phyloP scores from a whole-genome alignment of 2,329 filamentous ascomycete genomes.

The Epichloe amarillans region DNA sequence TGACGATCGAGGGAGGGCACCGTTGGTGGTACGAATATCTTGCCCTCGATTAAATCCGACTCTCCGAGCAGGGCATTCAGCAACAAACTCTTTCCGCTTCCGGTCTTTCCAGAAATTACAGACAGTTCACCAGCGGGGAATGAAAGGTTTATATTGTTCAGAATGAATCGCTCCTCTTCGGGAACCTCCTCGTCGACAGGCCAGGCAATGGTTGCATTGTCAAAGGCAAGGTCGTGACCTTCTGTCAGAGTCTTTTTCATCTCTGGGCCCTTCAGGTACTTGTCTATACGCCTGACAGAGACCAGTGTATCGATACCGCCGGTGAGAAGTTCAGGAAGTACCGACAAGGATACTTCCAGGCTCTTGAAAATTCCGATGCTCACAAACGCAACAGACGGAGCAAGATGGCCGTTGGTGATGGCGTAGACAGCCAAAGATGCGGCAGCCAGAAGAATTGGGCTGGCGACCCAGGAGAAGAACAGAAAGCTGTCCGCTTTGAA shows the following conservation, averaged over 20 bases:
- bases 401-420: slow-evolving; percentile 44
- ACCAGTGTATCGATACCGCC: slow-evolving; percentile 59
- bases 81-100: slow-evolving; percentile 64
- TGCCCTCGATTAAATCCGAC: slow-evolving; percentile 53
- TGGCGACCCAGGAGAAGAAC: slow-evolving; percentile 57
- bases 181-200: slow-evolving; percentile 49
- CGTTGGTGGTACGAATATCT: slow-evolving; percentile 40
- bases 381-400: slow-evolving; percentile 66
- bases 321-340: slow-evolving; percentile 61
- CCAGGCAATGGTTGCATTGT: slow-evolving; percentile 60
- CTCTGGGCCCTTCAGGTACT: slow-evolving; percentile 56
- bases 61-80: slow-evolving; percentile 64
- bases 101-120: slow-evolving; percentile 64
- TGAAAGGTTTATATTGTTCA: slow-evolving; percentile 49
- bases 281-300: slow-evolving; percentile 58
- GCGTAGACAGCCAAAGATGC: slow-evolving; percentile 59
- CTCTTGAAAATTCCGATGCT: slow-evolving; percentile 60
- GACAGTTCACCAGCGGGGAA: slow-evolving; percentile 59
- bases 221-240: slow-evolving; percentile 49
- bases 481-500: slow-evolving; percentile 52
- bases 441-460: slow-evolving; percentile 60
- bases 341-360: slow-evolving; percentile 57
- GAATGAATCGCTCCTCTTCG: slow-evolving; percentile 47
- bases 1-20: slow-evolving; percentile 40
- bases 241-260: slow-evolving; percentile 39